These are phyloP conservation scores for Ophiosphaerella korrae DNA, from an alignment of 2,329 filamentous ascomycete genomes.

Conservation along the genomic window DNA sequence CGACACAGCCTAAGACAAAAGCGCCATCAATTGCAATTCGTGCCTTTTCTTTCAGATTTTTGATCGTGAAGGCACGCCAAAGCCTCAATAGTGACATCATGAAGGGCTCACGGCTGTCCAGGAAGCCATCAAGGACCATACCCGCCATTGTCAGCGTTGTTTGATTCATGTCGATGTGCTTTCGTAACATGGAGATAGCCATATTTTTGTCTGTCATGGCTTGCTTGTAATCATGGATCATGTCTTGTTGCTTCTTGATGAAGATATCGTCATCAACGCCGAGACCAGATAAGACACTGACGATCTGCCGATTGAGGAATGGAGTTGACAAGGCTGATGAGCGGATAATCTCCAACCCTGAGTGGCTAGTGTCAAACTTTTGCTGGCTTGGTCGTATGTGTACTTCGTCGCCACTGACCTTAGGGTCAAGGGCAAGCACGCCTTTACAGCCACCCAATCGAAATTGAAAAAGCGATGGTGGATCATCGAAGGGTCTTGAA, in stretches of 20 bases:
- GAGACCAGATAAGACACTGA: constrained; percentile 79
- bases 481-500: constrained; percentile 55
- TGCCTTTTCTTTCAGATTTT: constrained; percentile 90
- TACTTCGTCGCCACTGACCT: constrained; percentile 69
- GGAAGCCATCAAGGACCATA: constrained; percentile 82
- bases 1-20: constrained; percentile 85
- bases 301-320: constrained; percentile 87
- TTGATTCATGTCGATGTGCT: constrained; percentile 83
- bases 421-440: constrained; percentile 76
- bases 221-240: constrained; percentile 69
- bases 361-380: constrained; percentile 77
- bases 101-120: constrained; percentile 76
- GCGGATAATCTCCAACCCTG: constrained; percentile 82
- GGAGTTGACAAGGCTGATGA: constrained; percentile 77
- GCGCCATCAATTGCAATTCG: constrained; percentile 83
- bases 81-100: constrained; percentile 76
- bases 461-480: constrained; percentile 88
- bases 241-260: constrained; percentile 66
- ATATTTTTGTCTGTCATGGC: constrained; percentile 70
- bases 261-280: constrained; percentile 74
- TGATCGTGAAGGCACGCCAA: constrained; percentile 89
- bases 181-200: constrained; percentile 71
- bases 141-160: constrained; percentile 74
- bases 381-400: constrained; percentile 83
- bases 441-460: constrained; percentile 93